phyloP scores from a whole-genome alignment of 2,329 filamentous ascomycete species.

The Coniochaeta prunicola region DNA sequence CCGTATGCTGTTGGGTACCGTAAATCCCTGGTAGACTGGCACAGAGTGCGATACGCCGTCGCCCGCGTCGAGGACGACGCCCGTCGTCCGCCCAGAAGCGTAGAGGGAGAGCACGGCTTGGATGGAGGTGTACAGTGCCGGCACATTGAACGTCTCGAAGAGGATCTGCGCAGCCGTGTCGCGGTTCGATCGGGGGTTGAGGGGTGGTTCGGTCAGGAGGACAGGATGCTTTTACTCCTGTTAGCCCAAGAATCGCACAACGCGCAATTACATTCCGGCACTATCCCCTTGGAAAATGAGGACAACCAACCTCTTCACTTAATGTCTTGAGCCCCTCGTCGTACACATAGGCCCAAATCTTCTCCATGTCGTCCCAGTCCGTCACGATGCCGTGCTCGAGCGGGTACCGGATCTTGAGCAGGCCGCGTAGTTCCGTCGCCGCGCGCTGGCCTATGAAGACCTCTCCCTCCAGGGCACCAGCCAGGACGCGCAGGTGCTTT shows the following conservation, averaged over 20 bases:
- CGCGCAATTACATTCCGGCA: too few relatives aligned
- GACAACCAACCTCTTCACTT: conserved; percentile 74
- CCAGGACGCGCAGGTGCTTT: conserved; percentile 89
- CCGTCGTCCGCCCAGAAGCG: conserved; percentile 90
- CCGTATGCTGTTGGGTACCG: conserved; percentile 90
- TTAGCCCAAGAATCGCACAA: too few relatives aligned
- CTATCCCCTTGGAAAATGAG: neutral
- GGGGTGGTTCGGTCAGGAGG: conserved; percentile 86
- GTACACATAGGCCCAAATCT: conserved; percentile 98
- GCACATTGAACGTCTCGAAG: conserved; percentile 98
- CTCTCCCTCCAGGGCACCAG: conserved; percentile 93
- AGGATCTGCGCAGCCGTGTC: conserved; percentile 95
- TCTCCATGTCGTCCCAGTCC: conserved; percentile 99
- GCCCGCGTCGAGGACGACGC: conserved; percentile 89
- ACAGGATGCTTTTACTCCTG: conserved; percentile 71
- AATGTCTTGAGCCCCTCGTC: conserved; percentile 92
- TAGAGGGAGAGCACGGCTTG: conserved; percentile 95
- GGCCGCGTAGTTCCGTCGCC: conserved; percentile 80
- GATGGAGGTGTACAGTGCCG: conserved; percentile 91
- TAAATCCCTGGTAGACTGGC: conserved; percentile 95
- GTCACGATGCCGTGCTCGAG: conserved; percentile 97
- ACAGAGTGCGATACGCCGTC: conserved; percentile 97
- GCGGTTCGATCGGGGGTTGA: conserved; percentile 92
- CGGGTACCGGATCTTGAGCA: conserved; percentile 93
- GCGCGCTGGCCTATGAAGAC: conserved; percentile 90